Base-by-base conservation (phyloP, 108 stramenopile genomes). In the Cylindrotheca closterium region DNA sequence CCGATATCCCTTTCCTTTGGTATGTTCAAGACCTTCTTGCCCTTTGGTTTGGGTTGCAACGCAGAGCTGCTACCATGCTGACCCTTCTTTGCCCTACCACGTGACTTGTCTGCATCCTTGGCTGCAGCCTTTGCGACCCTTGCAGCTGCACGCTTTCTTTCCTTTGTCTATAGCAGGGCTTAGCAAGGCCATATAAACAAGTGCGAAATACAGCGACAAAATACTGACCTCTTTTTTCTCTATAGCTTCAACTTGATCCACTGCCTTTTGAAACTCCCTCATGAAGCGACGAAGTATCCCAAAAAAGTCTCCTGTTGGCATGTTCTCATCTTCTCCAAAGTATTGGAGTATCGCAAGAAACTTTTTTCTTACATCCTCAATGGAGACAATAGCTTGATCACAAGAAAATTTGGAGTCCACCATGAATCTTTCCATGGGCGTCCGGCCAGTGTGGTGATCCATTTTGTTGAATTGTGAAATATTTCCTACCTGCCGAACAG, bases 261-360 rank as follows among this genome's bases (percentile, higher is more conserved):
- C 58, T 4, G 89, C 90, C 8, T 75, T 71, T 57, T 89, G 79
- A 51, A 88, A 89, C 19, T 76, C 80, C 12, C 46, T 56, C 29
- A 90, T 75, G 55, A 96, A 96, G 47, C 83, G 76, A 22, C 74
- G 73, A 28, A 96, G 30, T 3, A 85, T 92, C n/a, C 85, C 83
- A 70, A 96, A 96, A 62, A 96, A 96, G 33, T 93, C 90, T n/a
- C 61, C 60, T 25, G 84, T 83, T 15, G 81, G 54, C 90, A 93
- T 91, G 0, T 80, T 84, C 25, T 88, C 87, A 62, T 93, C 89
- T 81, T 96, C 95, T 7, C 95, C 92, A 47, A 96, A 93, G 72
- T 93, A 96, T 22, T 63, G 49, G 47, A 96, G 63, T 0, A 93
- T 60, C 8, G 67, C 68, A 30, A 52, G 64, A 57, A 84, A 90